Percentiles rank a stretch among this genome's conserved stretches.
Evolutionary conservation across 345 rosid species (phyloP).

Genomic region (Populus pruinosa): DNA sequence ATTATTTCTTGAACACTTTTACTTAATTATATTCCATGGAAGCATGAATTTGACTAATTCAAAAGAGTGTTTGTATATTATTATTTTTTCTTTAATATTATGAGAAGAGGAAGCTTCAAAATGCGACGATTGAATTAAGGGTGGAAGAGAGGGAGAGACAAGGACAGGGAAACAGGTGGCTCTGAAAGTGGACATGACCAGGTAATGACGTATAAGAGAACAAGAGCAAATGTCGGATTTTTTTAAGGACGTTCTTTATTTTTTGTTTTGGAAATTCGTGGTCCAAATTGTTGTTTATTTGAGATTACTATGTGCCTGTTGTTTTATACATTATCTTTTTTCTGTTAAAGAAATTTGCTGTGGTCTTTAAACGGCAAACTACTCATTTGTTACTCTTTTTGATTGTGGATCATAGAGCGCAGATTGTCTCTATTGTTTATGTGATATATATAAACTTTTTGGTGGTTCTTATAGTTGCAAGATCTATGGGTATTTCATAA

Average conservation of each 20-base stretch:
- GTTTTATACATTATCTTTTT: not conserved
- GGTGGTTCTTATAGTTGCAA: no score
- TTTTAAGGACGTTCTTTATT: not conserved
- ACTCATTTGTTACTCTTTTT: no score
- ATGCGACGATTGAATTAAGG: slow-evolving; percentile 13
- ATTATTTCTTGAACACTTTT: not conserved
- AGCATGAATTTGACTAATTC: slow-evolving; percentile 10
- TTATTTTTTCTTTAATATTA: not conserved
- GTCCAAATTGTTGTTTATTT: not conserved
- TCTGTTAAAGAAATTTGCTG: not conserved
- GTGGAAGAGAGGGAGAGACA: not conserved
- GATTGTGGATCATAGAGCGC: no score
- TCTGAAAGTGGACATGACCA: slow-evolving; percentile 1
- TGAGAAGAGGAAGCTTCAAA: slow-evolving; percentile 4
- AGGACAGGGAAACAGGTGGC: not conserved
- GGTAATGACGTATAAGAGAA: slow-evolving; percentile 7
- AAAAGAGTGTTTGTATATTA: not conserved
- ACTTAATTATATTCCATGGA: no score
- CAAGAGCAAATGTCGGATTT: slow-evolving; percentile 10
- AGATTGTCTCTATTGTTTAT: no score
- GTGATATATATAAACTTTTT: no score
- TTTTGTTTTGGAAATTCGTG: not conserved
- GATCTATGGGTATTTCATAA: no score
- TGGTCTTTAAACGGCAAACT: no score
- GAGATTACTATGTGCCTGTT: not conserved